Conservation (phyloP, 148 eudicot species). For the Rheum nobile region DNA sequence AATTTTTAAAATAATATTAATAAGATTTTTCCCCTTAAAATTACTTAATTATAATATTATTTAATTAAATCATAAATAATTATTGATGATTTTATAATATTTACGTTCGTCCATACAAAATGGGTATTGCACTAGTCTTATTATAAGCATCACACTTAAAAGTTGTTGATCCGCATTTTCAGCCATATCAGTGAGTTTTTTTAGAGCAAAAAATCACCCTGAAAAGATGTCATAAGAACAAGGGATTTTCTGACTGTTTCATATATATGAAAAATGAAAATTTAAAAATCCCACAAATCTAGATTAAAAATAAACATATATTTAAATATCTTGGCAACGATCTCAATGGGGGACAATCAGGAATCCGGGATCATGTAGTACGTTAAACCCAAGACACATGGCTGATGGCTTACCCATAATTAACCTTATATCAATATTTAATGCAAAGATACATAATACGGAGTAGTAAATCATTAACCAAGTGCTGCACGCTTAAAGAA, state of each 20-base stretch:
- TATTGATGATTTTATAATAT: no score
- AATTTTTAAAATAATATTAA: no score
- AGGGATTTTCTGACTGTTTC: background rate
- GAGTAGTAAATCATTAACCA: no score
- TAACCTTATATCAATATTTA: background rate
- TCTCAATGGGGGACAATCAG: background rate
- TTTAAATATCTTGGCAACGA: background rate
- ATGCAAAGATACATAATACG: background rate
- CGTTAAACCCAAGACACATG: background rate
- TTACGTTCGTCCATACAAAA: no score
- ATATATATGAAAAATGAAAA: no score
- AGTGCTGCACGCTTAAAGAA: background rate
- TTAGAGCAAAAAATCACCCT: background rate
- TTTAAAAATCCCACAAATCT: background rate
- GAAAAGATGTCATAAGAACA: background rate
- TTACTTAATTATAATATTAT: no score
- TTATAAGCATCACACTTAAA: no score
- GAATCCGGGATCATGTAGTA: background rate
- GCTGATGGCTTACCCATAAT: background rate
- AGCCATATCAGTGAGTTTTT: background rate
- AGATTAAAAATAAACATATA: background rate
- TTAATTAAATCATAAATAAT: no score
- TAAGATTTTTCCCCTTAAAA: no score
- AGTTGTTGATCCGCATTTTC: background rate
- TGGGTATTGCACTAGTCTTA: no score